Evolutionary conservation across 1,284 basidiomycete genomes (phyloP).

Genomic region (Austroboletus niveus): DNA sequence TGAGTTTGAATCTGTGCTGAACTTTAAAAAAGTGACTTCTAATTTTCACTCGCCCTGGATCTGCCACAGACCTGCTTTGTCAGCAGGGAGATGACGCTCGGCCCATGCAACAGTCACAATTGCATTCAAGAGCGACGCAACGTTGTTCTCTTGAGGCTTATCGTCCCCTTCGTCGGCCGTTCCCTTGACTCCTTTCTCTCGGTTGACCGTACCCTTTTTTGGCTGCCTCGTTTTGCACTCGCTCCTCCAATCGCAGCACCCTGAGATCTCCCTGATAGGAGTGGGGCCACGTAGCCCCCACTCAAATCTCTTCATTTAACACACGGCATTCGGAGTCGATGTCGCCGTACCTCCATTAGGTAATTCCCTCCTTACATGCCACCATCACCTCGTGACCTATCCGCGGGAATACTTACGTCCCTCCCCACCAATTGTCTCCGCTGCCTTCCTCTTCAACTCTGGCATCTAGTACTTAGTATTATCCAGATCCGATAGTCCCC

Average conservation of each 20-base stretch:
- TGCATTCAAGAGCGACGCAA: conserved; percentile 4
- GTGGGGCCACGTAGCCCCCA: conserved; percentile 16
- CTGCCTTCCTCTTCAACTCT: too few species aligned
- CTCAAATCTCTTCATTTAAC: conserved; percentile 3
- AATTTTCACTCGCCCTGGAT: conserved; percentile 11
- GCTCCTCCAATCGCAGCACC: neutral
- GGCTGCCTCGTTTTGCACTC: conserved; percentile 8
- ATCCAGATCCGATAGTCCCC: neutral
- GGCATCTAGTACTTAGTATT: neutral
- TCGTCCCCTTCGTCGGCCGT: conserved; percentile 7
- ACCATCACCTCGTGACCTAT: conserved; percentile 1
- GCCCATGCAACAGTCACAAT: too few species aligned
- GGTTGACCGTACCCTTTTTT: conserved; percentile 16
- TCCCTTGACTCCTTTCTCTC: conserved; percentile 18
- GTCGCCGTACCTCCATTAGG: neutral
- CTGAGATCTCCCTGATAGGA: conserved; percentile 21
- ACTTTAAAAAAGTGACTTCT: conserved; percentile 15
- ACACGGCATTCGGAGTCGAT: neutral
- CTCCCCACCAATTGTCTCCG: conserved; percentile 1
- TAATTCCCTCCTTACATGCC: neutral
- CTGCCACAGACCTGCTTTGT: conserved; percentile 4
- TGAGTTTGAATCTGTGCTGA: conserved; percentile 28
- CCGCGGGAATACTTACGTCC: conserved; percentile 2
- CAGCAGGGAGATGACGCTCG: neutral
- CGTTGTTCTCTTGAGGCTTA: conserved; percentile 20